Percentiles rank a stretch among this genome's conserved stretches.
These are phyloP conservation scores for Ceratocystis huliohia DNA, from an alignment of 2,329 filamentous ascomycete genomes.

Conservation along the genomic window DNA sequence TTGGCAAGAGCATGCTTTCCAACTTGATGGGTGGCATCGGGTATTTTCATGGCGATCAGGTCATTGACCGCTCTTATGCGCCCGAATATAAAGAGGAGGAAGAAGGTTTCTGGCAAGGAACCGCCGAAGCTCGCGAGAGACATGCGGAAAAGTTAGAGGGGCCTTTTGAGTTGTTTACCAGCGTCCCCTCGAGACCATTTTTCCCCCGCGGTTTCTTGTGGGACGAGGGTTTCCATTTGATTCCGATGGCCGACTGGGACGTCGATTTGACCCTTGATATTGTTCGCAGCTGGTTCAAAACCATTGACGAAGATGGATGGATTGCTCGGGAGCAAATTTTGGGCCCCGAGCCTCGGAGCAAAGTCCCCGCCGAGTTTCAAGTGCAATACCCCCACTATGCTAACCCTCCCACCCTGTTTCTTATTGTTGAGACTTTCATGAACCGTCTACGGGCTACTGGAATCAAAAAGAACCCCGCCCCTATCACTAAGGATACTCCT, in stretches of 20 bases:
- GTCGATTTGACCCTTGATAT: constrained; percentile 77
- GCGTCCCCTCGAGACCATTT: constrained; percentile 83
- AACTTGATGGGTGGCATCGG: constrained; percentile 90
- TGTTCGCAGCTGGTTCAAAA: constrained; percentile 85
- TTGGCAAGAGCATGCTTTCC: constrained; percentile 83
- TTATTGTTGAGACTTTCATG: constrained; percentile 74
- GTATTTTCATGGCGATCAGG: constrained; percentile 79
- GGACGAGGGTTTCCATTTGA: constrained; percentile 94
- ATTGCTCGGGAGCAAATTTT: constrained; percentile 94
- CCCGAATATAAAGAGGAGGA: constrained; percentile 88
- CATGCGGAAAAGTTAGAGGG: constrained; percentile 60
- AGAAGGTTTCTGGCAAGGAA: constrained; percentile 90
- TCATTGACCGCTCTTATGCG: constrained; percentile 86
- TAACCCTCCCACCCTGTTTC: constrained; percentile 88
- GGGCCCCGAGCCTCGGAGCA: constrained; percentile 80
- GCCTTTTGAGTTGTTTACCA: constrained; percentile 79
- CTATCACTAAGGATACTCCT: constrained; percentile 17
- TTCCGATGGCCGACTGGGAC: constrained; percentile 90
- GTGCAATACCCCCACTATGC: constrained; percentile 95
- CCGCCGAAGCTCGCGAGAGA: constrained; percentile 62
- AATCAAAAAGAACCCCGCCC: constrained; percentile 15
- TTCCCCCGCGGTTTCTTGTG: constrained; percentile 94
- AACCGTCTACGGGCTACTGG: constrained; percentile 49
- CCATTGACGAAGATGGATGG: constrained; percentile 96
- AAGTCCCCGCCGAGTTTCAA: constrained; percentile 86